Base-by-base conservation (phyloP, 1,284 basidiomycete species). In the Pascua sp. region DNA sequence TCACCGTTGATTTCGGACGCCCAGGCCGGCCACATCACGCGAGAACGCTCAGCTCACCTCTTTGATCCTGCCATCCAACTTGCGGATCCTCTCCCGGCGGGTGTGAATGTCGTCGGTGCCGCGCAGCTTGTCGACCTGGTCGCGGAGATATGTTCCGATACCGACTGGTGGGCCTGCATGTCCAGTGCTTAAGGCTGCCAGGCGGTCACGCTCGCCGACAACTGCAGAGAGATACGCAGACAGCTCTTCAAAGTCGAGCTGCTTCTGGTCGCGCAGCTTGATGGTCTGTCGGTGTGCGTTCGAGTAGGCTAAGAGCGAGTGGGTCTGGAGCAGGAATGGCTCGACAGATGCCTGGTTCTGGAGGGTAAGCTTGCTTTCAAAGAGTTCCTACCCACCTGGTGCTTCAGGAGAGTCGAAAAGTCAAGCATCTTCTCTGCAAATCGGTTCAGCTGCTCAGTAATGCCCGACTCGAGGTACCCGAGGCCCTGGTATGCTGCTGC, bases 191-290 rank as follows among this genome's bases (percentile, higher is more conserved):
- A 93, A 81, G 2, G 91, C 90, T 13, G 91, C 86, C 10, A 98
- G 81, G 42, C 95, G 82, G 73, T 98, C 96, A 11, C 95, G 87
- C 78, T 98, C 95, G 9, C 85, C 82, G 0, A 91, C 93, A 37
- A 97, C 86, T 8, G 88, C 89, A 2, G 90, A 90, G 8, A 99
- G 82, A 76, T 98, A 98, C 56, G 93, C 90, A 7, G 92, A 94
- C 7, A 98, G 84, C 71, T 98, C 95, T 77, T 99, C 95, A 66
- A 98, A 97, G 74, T 99, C 95, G 53, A 98, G 85, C 76, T 99
- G 96, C 77, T 98, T 98, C 78, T 98, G 92, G 75, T 98, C 96
- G 47, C 96, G 86, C 40, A 97, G 82, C 76, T 91, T 95, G 60
- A 99, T 83, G 7, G 97, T 91, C 9, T 87, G 86, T 51, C 90